A percentile compares a stretch with the other conserved stretches of the same genome.
Evolutionary conservation across 768 basidiomycete species (phyloP).

Genomic region (Exsudoporus frostii): DNA sequence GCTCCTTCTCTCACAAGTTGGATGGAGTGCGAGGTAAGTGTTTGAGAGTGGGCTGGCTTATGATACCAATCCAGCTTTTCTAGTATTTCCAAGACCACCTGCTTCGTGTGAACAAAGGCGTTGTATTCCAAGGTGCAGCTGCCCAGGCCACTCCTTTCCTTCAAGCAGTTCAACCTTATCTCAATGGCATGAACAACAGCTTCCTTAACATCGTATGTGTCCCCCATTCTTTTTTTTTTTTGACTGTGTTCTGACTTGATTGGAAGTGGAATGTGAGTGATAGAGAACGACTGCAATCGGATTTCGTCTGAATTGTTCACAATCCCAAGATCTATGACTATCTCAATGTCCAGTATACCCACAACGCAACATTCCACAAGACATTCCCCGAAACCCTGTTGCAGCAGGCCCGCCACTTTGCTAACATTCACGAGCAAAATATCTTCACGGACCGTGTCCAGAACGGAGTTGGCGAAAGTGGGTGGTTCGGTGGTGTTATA

Average conservation of each 20-base stretch:
- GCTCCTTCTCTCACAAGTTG: constrained; percentile 73
- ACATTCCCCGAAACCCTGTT: constrained; percentile 67
- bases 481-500: constrained; percentile 25
- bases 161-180: constrained; percentile 58
- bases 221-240: not conserved
- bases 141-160: constrained; percentile 64
- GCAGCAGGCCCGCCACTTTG: constrained; percentile 68
- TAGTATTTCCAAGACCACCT: constrained; percentile 31
- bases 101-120: constrained; percentile 19
- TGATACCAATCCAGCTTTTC: not conserved
- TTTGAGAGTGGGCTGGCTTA: not conserved
- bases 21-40: constrained; percentile 53
- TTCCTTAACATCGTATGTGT: constrained; percentile 64
- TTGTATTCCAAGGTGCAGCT: constrained; percentile 53
- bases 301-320: not conserved
- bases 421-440: constrained; percentile 73
- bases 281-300: not conserved
- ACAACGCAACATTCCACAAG: constrained; percentile 77
- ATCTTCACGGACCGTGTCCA: constrained; percentile 63
- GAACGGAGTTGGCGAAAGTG: constrained; percentile 72
- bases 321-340: constrained; percentile 64
- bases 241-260: constrained; percentile 8
- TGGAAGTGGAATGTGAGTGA: constrained; percentile 69
- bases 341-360: constrained; percentile 68
- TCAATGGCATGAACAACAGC: constrained; percentile 59